Conservation (phyloP, 2,329 filamentous ascomycete genomes). For the Hirsutella minnesotensis region DNA sequence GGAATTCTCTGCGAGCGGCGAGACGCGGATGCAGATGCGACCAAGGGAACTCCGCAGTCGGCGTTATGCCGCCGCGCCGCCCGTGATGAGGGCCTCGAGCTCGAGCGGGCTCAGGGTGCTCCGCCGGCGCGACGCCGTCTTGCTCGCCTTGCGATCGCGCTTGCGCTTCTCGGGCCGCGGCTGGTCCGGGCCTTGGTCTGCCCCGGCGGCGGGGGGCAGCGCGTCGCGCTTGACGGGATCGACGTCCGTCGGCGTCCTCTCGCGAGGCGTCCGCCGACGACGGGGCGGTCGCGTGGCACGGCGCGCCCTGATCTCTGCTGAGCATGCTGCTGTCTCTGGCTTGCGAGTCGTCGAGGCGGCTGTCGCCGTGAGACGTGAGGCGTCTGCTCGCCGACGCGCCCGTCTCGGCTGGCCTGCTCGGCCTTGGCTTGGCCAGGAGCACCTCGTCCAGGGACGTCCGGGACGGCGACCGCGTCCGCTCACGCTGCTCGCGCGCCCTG, state of each 20-base stretch:
- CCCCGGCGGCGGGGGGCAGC: background rate
- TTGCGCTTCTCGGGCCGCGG: constrained; percentile 28
- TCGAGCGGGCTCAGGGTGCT: constrained; percentile 69
- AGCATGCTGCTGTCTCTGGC: background rate
- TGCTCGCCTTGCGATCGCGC: constrained; percentile 40
- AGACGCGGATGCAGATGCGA: no score
- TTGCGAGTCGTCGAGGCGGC: background rate
- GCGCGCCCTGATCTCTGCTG: background rate
- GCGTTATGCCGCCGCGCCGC: constrained; percentile 29
- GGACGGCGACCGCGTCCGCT: constrained; percentile 14
- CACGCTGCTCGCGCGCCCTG: constrained; percentile 1
- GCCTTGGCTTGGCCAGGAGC: constrained; percentile 12
- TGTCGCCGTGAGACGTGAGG: background rate
- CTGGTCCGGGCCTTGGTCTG: background rate
- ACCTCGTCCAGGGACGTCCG: constrained; percentile 21
- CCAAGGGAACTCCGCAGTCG: no score
- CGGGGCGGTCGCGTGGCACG: background rate
- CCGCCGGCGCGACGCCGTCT: constrained; percentile 49
- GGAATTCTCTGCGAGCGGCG: no score
- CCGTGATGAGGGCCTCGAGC: constrained; percentile 50
- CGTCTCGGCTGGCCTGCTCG: background rate
- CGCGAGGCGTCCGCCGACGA: background rate
- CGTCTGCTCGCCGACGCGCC: background rate
- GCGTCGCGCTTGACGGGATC: constrained; percentile 24
- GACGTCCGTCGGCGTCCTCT: constrained; percentile 9